Percentiles rank a stretch among this genome's conserved stretches.
Conservation (phyloP, 257 asterid species). For the Gentiana macrophylla region DNA sequence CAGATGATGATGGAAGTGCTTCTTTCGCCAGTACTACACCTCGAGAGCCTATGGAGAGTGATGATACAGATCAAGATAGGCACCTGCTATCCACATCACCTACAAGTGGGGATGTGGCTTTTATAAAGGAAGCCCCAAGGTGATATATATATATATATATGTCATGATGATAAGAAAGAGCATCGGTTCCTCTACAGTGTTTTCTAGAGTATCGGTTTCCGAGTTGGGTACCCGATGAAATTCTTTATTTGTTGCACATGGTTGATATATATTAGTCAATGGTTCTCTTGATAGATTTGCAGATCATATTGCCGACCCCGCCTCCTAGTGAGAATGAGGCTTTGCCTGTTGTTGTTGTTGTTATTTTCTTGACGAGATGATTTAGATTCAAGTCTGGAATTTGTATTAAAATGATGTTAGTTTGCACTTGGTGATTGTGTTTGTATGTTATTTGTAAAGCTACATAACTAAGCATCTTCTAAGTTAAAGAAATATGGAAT, state of each 20-base stretch:
- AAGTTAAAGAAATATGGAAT: too few species aligned
- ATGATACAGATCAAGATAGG: constrained; percentile 37
- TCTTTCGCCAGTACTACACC: constrained; percentile 22
- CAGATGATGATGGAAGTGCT: constrained; percentile 35
- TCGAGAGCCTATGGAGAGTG: constrained; percentile 28
- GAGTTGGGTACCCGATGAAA: constrained; percentile 2
- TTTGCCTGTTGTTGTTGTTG: too few species aligned
- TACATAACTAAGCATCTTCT: too few species aligned
- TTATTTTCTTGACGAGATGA: too few species aligned
- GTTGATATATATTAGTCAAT: constrained; percentile 1
- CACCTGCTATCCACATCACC: constrained; percentile 21
- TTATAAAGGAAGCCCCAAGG: constrained; percentile 31
- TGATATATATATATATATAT: constrained; percentile 12
- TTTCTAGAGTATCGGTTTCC: constrained; percentile 4
- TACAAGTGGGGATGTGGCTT: constrained; percentile 26
- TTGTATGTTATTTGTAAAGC: too few species aligned
- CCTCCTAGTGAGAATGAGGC: too few species aligned
- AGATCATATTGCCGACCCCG: not conserved
- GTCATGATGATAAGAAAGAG: constrained; percentile 2
- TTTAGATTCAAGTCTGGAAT: too few species aligned
- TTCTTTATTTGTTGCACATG: constrained; percentile 10
- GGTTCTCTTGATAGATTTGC: constrained; percentile 1
- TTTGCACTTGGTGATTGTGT: too few species aligned
- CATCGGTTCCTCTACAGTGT: not conserved
- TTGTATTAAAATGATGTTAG: too few species aligned